Conservation (phyloP, 108 stramenopile genomes). For the Cyclotella kingstonii region DNA sequence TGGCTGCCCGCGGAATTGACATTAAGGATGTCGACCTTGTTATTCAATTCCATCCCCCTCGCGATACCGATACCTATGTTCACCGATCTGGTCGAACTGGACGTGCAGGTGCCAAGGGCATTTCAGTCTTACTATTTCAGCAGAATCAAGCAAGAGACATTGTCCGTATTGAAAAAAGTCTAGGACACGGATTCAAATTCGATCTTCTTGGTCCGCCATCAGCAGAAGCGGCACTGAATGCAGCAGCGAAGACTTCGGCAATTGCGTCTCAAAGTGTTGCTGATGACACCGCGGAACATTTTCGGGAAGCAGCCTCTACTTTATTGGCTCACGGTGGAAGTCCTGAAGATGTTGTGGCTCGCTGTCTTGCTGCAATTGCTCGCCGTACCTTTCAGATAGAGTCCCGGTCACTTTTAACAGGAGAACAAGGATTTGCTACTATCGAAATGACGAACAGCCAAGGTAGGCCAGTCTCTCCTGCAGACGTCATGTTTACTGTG, state of each 20-base stretch:
- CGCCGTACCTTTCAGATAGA: conserved; percentile 61
- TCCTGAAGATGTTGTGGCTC: conserved; percentile 69
- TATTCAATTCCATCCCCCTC: conserved; percentile 92
- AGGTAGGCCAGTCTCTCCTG: conserved; percentile 62
- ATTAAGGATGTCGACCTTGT: conserved; percentile 97
- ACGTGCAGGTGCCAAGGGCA: conserved; percentile 95
- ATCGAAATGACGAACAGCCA: conserved; percentile 72
- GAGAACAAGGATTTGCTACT: conserved; percentile 74
- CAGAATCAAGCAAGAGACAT: conserved; percentile 80
- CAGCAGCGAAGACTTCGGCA: conserved; percentile 85
- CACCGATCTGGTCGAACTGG: conserved; percentile 98
- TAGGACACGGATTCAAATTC: conserved; percentile 91
- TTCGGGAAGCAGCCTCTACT: conserved; percentile 71
- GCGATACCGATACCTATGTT: conserved; percentile 93
- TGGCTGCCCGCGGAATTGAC: conserved; percentile 99
- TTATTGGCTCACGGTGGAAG: conserved; percentile 52
- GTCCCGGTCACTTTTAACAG: conserved; percentile 82
- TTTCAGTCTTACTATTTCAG: conserved; percentile 92
- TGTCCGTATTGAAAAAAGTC: conserved; percentile 89
- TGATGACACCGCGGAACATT: conserved; percentile 74
- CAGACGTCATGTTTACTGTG: conserved; percentile 88
- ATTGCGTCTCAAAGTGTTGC: conserved; percentile 71
- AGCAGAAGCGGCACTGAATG: conserved; percentile 68
- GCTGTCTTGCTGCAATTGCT: conserved; percentile 87
- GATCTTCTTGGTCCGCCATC: conserved; percentile 84